Percentiles rank a stretch among this genome's conserved stretches.
Evolutionary conservation across 345 rosid species (phyloP).

Genomic region (Citrus reticulata): DNA sequence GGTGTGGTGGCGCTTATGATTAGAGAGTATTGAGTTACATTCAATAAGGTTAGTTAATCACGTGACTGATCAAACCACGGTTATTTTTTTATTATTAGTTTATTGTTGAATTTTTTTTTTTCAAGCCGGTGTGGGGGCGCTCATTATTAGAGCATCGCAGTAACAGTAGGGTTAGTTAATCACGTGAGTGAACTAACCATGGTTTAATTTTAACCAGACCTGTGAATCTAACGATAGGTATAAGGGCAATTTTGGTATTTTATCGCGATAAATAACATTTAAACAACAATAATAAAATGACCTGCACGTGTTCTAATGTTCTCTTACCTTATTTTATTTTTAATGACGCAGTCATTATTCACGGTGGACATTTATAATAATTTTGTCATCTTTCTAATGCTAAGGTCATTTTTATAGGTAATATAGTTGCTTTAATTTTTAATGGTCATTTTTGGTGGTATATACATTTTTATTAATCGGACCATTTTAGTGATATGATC

Average conservation of each 20-base stretch:
- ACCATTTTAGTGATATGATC: too few relatives aligned
- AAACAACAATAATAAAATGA: not conserved
- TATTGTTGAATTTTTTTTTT: not conserved
- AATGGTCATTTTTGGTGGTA: too few relatives aligned
- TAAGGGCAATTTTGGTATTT: not conserved
- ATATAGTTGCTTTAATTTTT: too few relatives aligned
- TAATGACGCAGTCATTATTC: not conserved
- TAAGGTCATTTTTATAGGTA: not conserved
- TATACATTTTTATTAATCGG: too few relatives aligned
- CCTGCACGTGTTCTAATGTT: not conserved
- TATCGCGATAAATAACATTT: not conserved
- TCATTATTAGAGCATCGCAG: not conserved
- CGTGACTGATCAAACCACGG: not conserved
- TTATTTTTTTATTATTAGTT: not conserved
- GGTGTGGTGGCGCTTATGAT: constrained; percentile 10
- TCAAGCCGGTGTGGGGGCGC: not conserved
- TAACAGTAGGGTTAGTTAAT: constrained; percentile 4
- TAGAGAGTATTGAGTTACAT: not conserved
- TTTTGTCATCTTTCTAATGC: too few relatives aligned
- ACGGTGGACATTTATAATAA: not conserved
- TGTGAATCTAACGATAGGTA: not conserved
- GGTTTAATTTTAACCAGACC: constrained; percentile 12
- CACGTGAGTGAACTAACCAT: constrained; percentile 7
- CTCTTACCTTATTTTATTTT: not conserved
- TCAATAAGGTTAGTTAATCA: not conserved